Evolutionary conservation across 148 eudicot species (phyloP).

Genomic region (Rhododendron williamsianum): DNA sequence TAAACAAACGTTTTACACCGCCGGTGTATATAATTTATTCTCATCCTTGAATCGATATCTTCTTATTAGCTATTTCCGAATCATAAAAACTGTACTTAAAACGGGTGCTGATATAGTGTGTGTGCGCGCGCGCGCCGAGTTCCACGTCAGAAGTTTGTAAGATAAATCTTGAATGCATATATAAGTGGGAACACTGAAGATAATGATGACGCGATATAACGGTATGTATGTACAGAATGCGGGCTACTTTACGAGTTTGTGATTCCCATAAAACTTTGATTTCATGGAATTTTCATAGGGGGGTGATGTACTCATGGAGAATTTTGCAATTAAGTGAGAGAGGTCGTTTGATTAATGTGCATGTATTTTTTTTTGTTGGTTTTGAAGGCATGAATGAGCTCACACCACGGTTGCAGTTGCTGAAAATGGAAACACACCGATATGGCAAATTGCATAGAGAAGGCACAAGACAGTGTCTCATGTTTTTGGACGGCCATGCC

Average conservation of each 20-base stretch:
- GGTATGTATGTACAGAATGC: neutral
- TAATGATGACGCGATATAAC: neutral
- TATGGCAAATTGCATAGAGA: neutral
- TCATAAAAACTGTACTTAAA: neutral
- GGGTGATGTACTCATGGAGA: neutral
- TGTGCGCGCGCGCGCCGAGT: too few relatives aligned
- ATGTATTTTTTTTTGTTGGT: neutral
- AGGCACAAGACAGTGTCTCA: neutral
- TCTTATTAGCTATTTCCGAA: neutral
- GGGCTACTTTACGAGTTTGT: neutral
- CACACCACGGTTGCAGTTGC: constrained; percentile 3
- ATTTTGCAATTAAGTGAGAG: neutral
- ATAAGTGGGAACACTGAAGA: neutral
- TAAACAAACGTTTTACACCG: too few relatives aligned
- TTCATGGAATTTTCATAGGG: neutral
- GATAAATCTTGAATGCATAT: neutral
- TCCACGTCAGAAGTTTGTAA: too few relatives aligned
- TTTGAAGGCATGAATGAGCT: neutral
- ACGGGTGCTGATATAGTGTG: neutral
- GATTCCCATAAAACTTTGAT: neutral
- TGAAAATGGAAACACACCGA: constrained; percentile 5
- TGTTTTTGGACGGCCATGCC: constrained; percentile 15
- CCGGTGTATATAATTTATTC: too few relatives aligned
- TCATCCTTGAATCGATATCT: neutral
- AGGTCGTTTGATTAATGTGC: neutral